phyloP scores from a whole-genome alignment of 2,329 filamentous ascomycete species.

The Beauveria australis region DNA sequence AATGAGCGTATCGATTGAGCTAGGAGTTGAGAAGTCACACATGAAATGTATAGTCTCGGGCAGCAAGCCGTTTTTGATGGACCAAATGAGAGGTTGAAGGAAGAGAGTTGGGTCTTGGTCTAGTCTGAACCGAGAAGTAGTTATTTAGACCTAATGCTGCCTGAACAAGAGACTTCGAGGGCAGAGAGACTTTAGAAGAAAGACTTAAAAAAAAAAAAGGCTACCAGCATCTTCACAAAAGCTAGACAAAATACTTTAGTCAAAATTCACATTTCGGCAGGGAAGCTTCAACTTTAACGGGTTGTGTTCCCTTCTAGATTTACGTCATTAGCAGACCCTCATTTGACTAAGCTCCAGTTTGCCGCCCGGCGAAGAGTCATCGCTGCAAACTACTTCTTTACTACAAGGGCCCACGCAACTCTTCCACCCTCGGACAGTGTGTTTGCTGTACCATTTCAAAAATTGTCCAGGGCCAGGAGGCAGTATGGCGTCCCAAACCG shows the following conservation, averaged over 20 bases:
- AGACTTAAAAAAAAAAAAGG: no score
- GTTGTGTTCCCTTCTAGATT: neutral
- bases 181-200: no score
- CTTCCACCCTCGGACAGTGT: neutral
- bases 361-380: slow-evolving; percentile 6
- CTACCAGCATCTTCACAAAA: no score
- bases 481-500: slow-evolving; percentile 31
- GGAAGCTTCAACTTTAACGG: no score
- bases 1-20: neutral
- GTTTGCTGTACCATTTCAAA: neutral
- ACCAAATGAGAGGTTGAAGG: neutral
- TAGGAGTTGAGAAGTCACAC: no score
- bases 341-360: slow-evolving; percentile 4
- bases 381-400: neutral
- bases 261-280: no score
- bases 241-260: no score
- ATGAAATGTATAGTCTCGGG: no score
- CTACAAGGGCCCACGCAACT: slow-evolving; percentile 12
- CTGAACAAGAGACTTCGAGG: no score
- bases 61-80: neutral
- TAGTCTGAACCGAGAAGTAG: neutral
- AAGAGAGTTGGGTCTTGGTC: neutral
- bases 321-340: slow-evolving; percentile 1
- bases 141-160: neutral
- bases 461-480: neutral